These are phyloP conservation scores for Phoma sp. DNA, from an alignment of 2,329 filamentous ascomycete genomes.

Conservation along the genomic window DNA sequence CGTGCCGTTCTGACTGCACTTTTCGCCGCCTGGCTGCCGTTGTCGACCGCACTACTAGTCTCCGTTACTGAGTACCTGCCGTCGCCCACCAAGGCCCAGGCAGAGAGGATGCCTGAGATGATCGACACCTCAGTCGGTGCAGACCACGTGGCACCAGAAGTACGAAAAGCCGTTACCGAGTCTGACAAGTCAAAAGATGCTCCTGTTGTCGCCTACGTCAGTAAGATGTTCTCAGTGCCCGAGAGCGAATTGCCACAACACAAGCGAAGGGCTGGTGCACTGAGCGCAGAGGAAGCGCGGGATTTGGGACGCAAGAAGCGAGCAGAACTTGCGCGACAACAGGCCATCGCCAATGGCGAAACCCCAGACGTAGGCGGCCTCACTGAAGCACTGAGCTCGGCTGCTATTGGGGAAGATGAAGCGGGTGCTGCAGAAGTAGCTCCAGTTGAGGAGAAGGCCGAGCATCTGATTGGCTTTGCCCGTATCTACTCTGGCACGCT, in stretches of 20 bases:
- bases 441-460: constrained; percentile 72
- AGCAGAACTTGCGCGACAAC: constrained; percentile 82
- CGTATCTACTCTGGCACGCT: constrained; percentile 90
- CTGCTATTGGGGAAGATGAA: constrained; percentile 57
- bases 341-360: constrained; percentile 59
- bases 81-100: constrained; percentile 80
- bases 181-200: constrained; percentile 74
- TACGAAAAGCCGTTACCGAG: constrained; percentile 81
- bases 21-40: constrained; percentile 86
- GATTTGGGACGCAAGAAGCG: constrained; percentile 88
- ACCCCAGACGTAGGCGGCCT: constrained; percentile 60
- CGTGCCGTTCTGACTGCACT: constrained; percentile 83
- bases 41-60: constrained; percentile 90
- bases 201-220: constrained; percentile 91
- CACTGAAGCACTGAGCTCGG: constrained; percentile 65
- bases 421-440: constrained; percentile 36
- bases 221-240: constrained; percentile 96
- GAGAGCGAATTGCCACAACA: constrained; percentile 91
- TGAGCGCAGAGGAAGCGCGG: constrained; percentile 88
- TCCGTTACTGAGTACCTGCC: constrained; percentile 93
- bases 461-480: constrained; percentile 93
- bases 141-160: constrained; percentile 68
- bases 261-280: constrained; percentile 68
- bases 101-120: constrained; percentile 77
- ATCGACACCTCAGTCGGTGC: constrained; percentile 80